Percentiles rank a stretch among this genome's conserved stretches.
These are phyloP conservation scores for Phialophora chinensis DNA, from an alignment of 2,329 filamentous ascomycete species.

Conservation along the genomic window DNA sequence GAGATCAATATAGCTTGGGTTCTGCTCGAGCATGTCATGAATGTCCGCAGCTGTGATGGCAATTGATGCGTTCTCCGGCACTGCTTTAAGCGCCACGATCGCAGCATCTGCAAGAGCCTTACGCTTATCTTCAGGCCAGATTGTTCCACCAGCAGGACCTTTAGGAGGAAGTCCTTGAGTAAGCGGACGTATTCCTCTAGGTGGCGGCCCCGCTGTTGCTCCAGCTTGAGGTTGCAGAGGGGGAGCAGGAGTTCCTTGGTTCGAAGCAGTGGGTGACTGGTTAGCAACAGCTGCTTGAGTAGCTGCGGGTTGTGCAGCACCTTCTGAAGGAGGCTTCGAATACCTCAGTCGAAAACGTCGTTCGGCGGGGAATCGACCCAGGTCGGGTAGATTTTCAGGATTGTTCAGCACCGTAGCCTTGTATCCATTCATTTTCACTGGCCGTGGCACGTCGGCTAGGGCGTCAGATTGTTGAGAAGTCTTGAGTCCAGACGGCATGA, in stretches of 20 bases:
- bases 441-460: neutral
- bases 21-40: constrained; percentile 55
- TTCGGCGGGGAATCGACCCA: constrained; percentile 42
- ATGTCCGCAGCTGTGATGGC: constrained; percentile 50
- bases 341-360: constrained; percentile 33
- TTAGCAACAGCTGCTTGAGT: neutral
- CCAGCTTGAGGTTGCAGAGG: neutral
- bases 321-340: neutral
- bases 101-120: constrained; percentile 58
- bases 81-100: constrained; percentile 52
- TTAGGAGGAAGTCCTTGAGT: constrained; percentile 22
- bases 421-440: constrained; percentile 29
- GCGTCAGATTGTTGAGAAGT: neutral
- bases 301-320: neutral
- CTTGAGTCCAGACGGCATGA: neutral
- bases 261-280: neutral
- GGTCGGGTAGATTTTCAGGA: constrained; percentile 36
- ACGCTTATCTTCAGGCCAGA: constrained; percentile 59
- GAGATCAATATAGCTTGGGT: constrained; percentile 62
- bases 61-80: constrained; percentile 51
- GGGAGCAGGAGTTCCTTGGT: constrained; percentile 1
- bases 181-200: neutral
- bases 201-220: neutral
- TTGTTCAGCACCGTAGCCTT: constrained; percentile 37
- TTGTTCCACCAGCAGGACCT: constrained; percentile 41